Evolutionary conservation across 2,329 filamentous ascomycete species (phyloP).

Genomic region (Xylariales sp.): DNA sequence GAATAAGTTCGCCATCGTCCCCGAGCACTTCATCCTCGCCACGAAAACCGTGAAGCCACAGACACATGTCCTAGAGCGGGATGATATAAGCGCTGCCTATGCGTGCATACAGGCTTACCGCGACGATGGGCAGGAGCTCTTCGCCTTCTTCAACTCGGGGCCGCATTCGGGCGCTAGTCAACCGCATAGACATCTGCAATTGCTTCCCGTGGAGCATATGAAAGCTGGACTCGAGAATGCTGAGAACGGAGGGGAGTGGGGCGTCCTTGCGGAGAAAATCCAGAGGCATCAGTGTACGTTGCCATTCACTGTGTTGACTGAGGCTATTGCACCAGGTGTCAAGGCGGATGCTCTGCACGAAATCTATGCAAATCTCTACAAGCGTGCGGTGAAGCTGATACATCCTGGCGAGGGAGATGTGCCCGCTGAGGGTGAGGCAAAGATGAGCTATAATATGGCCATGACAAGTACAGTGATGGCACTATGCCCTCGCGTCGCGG

Average conservation of each 20-base stretch:
- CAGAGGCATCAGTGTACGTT: constrained; percentile 16
- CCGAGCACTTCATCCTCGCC: constrained; percentile 67
- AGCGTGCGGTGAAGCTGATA: constrained; percentile 29
- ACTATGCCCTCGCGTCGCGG: constrained; percentile 48
- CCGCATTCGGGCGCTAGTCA: constrained; percentile 65
- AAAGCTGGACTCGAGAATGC: constrained; percentile 39
- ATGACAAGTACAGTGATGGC: constrained; percentile 51
- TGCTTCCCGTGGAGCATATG: constrained; percentile 64
- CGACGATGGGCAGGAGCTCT: constrained; percentile 37
- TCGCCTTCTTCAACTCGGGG: constrained; percentile 68
- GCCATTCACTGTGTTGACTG: constrained; percentile 43
- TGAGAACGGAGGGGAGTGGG: constrained; percentile 35
- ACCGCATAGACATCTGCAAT: constrained; percentile 66
- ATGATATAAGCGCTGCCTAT: constrained; percentile 57
- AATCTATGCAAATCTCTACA: constrained; percentile 45
- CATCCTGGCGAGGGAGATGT: constrained; percentile 14
- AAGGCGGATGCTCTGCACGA: constrained; percentile 31
- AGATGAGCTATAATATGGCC: constrained; percentile 61
- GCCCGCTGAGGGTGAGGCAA: constrained; percentile 34
- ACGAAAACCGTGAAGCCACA: constrained; percentile 62
- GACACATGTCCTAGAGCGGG: constrained; percentile 55
- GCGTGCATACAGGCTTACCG: constrained; percentile 56
- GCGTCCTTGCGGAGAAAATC: constrained; percentile 41
- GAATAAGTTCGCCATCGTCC: constrained; percentile 71
- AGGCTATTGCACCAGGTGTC: constrained; percentile 30